Evolutionary conservation across 306 rosid species (phyloP).

Genomic region (Ceratonia siliqua): DNA sequence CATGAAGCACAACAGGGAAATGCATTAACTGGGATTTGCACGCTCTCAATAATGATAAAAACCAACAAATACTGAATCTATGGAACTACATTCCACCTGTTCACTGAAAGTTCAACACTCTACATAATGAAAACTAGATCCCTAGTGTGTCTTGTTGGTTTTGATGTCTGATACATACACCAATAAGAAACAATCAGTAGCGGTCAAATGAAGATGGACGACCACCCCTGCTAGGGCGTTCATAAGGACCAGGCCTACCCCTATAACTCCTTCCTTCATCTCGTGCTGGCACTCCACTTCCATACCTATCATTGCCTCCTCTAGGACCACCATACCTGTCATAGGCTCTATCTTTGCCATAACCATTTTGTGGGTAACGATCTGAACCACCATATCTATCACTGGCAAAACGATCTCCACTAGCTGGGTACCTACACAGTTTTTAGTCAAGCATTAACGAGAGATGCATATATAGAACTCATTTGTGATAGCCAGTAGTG

Average conservation of each 20-base stretch:
- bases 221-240: slow-evolving; percentile 68
- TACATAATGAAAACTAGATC: slow-evolving; percentile 14
- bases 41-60: slow-evolving; percentile 2
- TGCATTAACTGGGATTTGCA: background rate
- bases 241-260: slow-evolving; percentile 81
- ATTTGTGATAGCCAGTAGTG: background rate
- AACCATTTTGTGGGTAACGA: slow-evolving; percentile 75
- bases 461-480: background rate
- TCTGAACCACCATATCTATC: slow-evolving; percentile 78
- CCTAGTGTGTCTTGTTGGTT: slow-evolving; percentile 30
- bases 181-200: slow-evolving; percentile 41
- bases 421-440: slow-evolving; percentile 58
- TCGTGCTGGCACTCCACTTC: slow-evolving; percentile 63
- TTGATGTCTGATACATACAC: slow-evolving; percentile 9
- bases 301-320: slow-evolving; percentile 67
- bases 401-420: slow-evolving; percentile 71
- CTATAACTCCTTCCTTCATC: slow-evolving; percentile 75
- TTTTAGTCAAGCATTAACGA: slow-evolving; percentile 6
- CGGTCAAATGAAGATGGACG: slow-evolving; percentile 79
- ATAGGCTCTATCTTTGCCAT: slow-evolving; percentile 78
- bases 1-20: background rate
- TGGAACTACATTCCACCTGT: slow-evolving; percentile 32
- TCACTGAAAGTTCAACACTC: slow-evolving; percentile 31
- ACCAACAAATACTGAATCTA: slow-evolving; percentile 24
- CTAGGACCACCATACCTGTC: slow-evolving; percentile 66